A percentile compares a stretch with the other conserved stretches of the same genome.
Evolutionary conservation across 441 rosid species (phyloP).

Genomic region (Euphorbia schlechtendalii): DNA sequence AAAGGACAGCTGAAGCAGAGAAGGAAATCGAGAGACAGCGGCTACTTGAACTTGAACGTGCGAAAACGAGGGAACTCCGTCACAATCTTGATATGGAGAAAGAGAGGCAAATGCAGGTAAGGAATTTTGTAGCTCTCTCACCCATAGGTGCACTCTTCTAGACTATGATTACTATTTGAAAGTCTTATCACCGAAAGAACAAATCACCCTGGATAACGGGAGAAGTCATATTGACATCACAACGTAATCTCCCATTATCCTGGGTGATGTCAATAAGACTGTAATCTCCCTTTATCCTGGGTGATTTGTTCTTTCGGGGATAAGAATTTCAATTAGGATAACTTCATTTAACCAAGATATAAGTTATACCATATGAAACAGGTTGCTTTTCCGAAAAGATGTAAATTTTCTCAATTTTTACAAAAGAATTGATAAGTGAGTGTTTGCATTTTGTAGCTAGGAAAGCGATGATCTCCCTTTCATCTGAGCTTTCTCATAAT

Average conservation of each 20-base stretch:
- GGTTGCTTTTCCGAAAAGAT: no score
- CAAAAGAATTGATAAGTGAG: no score
- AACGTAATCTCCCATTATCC: no score
- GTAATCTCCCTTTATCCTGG: neutral
- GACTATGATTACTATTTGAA: no score
- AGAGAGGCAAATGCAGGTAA: slow-evolving; percentile 77
- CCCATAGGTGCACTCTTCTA: neutral
- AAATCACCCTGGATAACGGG: no score
- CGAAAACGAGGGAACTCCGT: slow-evolving; percentile 70
- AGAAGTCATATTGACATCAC: no score
- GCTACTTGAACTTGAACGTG: slow-evolving; percentile 64
- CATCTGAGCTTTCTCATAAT: no score
- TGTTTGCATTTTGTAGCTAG: no score
- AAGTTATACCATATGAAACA: neutral
- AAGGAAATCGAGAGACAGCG: slow-evolving; percentile 77
- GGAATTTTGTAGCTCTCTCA: slow-evolving; percentile 7
- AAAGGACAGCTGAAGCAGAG: slow-evolving; percentile 63
- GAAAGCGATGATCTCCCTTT: no score
- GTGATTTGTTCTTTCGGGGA: neutral
- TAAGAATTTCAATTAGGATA: neutral
- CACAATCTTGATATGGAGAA: slow-evolving; percentile 79
- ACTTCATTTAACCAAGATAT: neutral
- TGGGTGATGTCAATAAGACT: no score
- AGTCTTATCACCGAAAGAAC: no score
- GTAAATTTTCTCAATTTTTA: no score